phyloP scores from a whole-genome alignment of 768 basidiomycete genomes.

The Pleurotus platypus region DNA sequence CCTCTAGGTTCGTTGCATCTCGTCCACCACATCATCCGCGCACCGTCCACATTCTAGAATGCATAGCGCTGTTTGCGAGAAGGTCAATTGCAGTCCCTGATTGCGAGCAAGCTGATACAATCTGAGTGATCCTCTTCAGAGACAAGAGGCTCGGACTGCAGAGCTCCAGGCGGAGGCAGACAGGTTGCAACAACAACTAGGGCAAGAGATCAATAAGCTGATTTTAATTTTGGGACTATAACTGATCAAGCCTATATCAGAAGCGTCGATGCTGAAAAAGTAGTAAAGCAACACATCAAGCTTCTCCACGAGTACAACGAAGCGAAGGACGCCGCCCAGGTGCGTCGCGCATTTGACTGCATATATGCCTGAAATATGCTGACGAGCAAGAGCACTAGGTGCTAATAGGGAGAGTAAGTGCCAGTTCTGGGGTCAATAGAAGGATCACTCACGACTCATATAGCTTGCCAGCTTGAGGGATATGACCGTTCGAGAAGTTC shows the following conservation, averaged over 20 bases:
- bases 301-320: conserved; percentile 77
- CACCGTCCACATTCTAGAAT: neutral
- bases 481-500: conserved; percentile 70
- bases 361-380: neutral
- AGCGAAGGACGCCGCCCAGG: conserved; percentile 82
- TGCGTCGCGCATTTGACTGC: conserved; percentile 15
- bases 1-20: no score
- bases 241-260: conserved; percentile 20
- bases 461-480: conserved; percentile 73
- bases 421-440: no score
- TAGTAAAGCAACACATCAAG: conserved; percentile 66
- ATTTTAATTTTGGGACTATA: neutral
- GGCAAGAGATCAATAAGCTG: conserved; percentile 29
- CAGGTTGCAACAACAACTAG: conserved; percentile 42
- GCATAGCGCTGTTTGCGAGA: neutral
- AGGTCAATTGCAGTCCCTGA: neutral
- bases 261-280: conserved; percentile 47
- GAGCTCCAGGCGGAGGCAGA: conserved; percentile 47
- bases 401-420: conserved; percentile 68
- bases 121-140: conserved; percentile 24
- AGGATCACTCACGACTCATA: no score
- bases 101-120: neutral
- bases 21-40: neutral
- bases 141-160: conserved; percentile 45
- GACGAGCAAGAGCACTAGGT: conserved; percentile 39